These are phyloP conservation scores for Chrysopogon serrulatus DNA, from an alignment of 176 grass and related monocot genomes.

Conservation along the genomic window DNA sequence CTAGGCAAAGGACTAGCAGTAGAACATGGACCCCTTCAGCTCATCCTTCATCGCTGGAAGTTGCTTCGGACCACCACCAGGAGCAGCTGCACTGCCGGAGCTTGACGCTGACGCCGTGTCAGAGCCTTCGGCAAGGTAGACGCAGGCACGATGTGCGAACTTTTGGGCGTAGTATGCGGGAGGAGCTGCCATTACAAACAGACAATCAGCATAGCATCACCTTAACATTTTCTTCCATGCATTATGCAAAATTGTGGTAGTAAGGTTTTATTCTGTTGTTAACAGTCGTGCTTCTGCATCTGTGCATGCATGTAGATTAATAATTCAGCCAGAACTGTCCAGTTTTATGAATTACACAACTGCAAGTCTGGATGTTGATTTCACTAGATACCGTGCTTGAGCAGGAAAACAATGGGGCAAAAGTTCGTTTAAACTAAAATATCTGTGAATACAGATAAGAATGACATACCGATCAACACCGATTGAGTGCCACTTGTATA, in stretches of 20 bases:
- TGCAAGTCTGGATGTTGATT: background rate
- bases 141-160: no score
- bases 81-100: no score
- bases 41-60: no score
- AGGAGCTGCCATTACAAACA: constrained; percentile 33
- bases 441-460: no score
- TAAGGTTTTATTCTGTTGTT: background rate
- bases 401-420: background rate
- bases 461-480: no score
- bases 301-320: background rate
- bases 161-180: constrained; percentile 62
- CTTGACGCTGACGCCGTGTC: no score
- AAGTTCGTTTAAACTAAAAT: background rate
- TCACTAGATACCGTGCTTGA: background rate
- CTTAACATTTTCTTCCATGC: background rate
- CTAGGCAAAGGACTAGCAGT: no score
- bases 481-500: no score
- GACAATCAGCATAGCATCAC: background rate
- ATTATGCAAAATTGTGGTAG: background rate
- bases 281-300: background rate
- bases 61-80: no score
- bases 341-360: background rate
- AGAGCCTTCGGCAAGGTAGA: no score
- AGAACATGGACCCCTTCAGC: no score
- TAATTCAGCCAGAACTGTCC: background rate